phyloP scores from a whole-genome alignment of 768 basidiomycete genomes.

The Harrya chromipes region DNA sequence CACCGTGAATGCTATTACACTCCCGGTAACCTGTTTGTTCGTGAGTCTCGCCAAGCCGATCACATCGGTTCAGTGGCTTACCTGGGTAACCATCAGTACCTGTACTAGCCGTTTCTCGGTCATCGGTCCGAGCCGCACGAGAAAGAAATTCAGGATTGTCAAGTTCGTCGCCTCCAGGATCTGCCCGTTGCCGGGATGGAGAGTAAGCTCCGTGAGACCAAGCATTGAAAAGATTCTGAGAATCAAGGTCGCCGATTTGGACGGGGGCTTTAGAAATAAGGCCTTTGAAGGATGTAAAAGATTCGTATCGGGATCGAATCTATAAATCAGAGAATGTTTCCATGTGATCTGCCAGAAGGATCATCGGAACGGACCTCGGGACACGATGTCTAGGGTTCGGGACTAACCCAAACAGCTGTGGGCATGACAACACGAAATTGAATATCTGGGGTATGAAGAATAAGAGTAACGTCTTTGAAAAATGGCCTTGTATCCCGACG shows the following conservation, averaged over 20 bases:
- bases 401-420: constrained; percentile 92
- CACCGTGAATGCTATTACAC: constrained; percentile 79
- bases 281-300: constrained; percentile 76
- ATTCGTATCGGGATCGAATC: constrained; percentile 73
- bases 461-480: constrained; percentile 91
- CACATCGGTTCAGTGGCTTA: constrained; percentile 26
- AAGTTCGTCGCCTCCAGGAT: constrained; percentile 81
- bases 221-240: constrained; percentile 60
- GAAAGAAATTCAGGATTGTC: constrained; percentile 85
- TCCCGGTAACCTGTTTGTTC: constrained; percentile 59
- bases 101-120: constrained; percentile 76
- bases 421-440: constrained; percentile 93
- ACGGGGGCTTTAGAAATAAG: constrained; percentile 56
- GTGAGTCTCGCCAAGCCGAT: constrained; percentile 4
- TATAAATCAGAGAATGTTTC: constrained; percentile 26
- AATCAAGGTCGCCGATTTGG: constrained; percentile 47
- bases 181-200: constrained; percentile 49
- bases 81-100: constrained; percentile 73
- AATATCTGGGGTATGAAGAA: constrained; percentile 99
- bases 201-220: constrained; percentile 63
- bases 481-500: constrained; percentile 95
- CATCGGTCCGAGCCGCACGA: constrained; percentile 82
- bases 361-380: constrained; percentile 58
- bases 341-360: neutral
- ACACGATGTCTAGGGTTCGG: constrained; percentile 93